phyloP scores from a whole-genome alignment of 2,329 filamentous ascomycete genomes.

The Epicoccum sorghinum region DNA sequence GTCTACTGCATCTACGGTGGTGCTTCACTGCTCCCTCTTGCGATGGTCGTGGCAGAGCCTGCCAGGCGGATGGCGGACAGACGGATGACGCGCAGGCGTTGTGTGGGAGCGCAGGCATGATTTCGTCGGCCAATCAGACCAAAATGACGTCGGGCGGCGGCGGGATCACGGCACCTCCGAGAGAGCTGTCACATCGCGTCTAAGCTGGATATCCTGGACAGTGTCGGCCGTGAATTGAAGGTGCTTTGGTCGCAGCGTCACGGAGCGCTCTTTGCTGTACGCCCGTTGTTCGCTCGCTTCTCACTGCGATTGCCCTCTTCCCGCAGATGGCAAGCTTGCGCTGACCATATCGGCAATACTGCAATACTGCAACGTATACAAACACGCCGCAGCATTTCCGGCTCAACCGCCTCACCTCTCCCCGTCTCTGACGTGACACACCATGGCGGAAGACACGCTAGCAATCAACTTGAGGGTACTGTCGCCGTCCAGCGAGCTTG shows the following conservation, averaged over 20 bases:
- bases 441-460: slow-evolving; percentile 26
- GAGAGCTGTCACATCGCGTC: not conserved
- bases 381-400: slow-evolving; percentile 16
- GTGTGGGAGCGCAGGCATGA: slow-evolving; percentile 22
- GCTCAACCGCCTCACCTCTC: not conserved
- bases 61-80: slow-evolving; percentile 2
- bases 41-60: too few species aligned
- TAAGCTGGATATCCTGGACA: not conserved
- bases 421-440: not conserved
- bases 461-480: slow-evolving; percentile 48
- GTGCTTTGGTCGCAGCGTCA: not conserved
- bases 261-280: not conserved
- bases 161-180: not conserved
- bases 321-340: slow-evolving; percentile 17
- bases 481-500: slow-evolving; percentile 48
- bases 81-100: slow-evolving; percentile 15
- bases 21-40: not conserved
- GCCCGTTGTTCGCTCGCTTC: not conserved
- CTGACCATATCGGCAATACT: slow-evolving; percentile 18
- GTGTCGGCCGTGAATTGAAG: not conserved
- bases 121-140: slow-evolving; percentile 28
- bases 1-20: not conserved
- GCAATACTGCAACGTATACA: slow-evolving; percentile 42
- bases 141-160: slow-evolving; percentile 17
- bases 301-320: not conserved